Conservation (phyloP, 2,329 filamentous ascomycete species). For the Trichoderma sp. region DNA sequence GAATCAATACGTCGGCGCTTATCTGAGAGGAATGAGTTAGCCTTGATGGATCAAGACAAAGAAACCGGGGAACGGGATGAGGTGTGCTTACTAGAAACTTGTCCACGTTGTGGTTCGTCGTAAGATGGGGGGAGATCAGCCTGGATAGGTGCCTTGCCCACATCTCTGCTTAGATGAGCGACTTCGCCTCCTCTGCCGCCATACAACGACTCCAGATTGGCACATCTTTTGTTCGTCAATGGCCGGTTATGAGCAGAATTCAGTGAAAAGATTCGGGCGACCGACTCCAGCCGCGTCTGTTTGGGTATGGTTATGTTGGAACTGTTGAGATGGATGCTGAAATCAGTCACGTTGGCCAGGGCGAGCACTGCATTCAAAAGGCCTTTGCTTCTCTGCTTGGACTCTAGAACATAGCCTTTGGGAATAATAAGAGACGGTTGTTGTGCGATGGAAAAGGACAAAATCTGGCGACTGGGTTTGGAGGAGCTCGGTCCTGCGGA, state of each 20-base stretch:
- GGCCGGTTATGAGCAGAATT: background rate
- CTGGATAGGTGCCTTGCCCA: background rate
- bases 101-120: background rate
- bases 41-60: too few relatives aligned
- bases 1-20: background rate
- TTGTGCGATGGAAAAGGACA: background rate
- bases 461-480: background rate
- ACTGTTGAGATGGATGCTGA: background rate
- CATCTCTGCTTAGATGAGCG: background rate
- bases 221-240: background rate
- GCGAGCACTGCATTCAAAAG: background rate
- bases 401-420: background rate
- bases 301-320: background rate
- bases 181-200: background rate
- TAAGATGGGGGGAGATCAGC: background rate
- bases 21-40: background rate
- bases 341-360: background rate
- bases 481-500: background rate
- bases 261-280: background rate
- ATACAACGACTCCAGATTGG: background rate
- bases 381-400: background rate
- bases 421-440: background rate
- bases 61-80: background rate
- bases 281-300: background rate
- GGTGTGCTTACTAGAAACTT: background rate